These are phyloP conservation scores for Cryptosporidium sp. DNA, from an alignment of 169 alveolate species.

Conservation along the genomic window DNA sequence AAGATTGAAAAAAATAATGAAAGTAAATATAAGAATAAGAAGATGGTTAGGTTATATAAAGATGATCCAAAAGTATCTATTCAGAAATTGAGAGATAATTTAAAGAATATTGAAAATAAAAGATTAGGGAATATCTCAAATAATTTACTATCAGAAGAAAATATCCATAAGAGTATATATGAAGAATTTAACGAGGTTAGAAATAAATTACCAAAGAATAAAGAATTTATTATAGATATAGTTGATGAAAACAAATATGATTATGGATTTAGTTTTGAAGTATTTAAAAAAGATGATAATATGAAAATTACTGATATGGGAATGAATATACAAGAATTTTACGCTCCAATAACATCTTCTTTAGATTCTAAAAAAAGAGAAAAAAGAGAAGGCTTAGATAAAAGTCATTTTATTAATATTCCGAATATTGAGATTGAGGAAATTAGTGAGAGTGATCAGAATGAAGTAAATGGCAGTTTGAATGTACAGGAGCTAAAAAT, in stretches of 20 bases:
- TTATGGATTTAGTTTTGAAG: slow-evolving; percentile 16
- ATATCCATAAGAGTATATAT: background rate
- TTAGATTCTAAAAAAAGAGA: background rate
- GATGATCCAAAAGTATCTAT: background rate
- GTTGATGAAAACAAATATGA: slow-evolving; percentile 1
- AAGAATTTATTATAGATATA: background rate
- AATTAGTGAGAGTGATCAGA: background rate
- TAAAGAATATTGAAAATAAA: background rate
- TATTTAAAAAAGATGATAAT: background rate
- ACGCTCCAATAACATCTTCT: background rate
- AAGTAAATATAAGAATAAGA: background rate
- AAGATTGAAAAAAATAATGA: background rate
- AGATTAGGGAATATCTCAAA: background rate
- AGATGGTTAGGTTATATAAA: background rate
- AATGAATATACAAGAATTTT: background rate
- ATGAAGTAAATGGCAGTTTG: no score
- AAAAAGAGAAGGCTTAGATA: background rate
- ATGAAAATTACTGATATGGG: background rate
- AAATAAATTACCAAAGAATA: background rate
- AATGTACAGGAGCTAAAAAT: no score
- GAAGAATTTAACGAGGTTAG: background rate
- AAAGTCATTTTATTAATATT: background rate
- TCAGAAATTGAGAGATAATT: background rate
- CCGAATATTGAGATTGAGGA: background rate
- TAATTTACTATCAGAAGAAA: background rate